Percentiles rank a stretch among this genome's conserved stretches.
phyloP scores from a whole-genome alignment of 2,329 filamentous ascomycete genomes.

The Acephala macrosclerotiorum region DNA sequence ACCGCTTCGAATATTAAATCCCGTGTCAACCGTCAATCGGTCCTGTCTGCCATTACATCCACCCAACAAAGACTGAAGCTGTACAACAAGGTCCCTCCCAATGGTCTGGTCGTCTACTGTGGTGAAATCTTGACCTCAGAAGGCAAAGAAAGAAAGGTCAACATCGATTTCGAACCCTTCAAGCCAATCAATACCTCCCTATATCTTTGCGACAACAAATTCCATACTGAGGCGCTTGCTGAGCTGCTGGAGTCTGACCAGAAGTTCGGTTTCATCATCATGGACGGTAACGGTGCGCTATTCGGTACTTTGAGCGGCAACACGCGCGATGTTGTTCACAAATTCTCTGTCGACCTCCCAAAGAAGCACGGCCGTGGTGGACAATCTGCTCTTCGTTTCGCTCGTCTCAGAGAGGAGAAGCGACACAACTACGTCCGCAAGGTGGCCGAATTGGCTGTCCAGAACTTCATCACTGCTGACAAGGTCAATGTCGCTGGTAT shows the following conservation, averaged over 20 bases:
- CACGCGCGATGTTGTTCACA: conserved; percentile 95
- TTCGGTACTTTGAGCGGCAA: conserved; percentile 98
- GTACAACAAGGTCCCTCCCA: conserved; percentile 98
- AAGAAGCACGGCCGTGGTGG: conserved; percentile 99
- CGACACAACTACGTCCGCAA: conserved; percentile 99
- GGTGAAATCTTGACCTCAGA: conserved; percentile 99
- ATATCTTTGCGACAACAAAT: conserved; percentile 99
- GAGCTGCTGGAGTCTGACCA: conserved; percentile 98
- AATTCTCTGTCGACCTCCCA: conserved; percentile 97
- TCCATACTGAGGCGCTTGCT: conserved; percentile 96
- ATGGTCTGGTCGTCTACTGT: conserved; percentile 97
- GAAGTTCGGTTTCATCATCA: conserved; percentile 99
- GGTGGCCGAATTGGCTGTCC: conserved; percentile 95
- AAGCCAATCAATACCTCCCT: conserved; percentile 99
- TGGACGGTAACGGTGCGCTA: conserved; percentile 98
- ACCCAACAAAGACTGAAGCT: conserved; percentile 99
- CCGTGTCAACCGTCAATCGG: conserved; percentile 97
- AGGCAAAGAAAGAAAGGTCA: conserved; percentile 99
- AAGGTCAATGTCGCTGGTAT: conserved; percentile 98
- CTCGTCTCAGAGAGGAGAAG: conserved; percentile 98
- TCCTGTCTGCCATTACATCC: conserved; percentile 97
- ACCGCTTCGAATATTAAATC: conserved; percentile 99
- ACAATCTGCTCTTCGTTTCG: conserved; percentile 99
- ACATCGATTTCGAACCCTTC: conserved; percentile 99
- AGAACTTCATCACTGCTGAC: conserved; percentile 98